A percentile compares a stretch with the other conserved stretches of the same genome.
Evolutionary conservation across 148 eudicot species (phyloP).

Genomic region (Arbutus unedo): DNA sequence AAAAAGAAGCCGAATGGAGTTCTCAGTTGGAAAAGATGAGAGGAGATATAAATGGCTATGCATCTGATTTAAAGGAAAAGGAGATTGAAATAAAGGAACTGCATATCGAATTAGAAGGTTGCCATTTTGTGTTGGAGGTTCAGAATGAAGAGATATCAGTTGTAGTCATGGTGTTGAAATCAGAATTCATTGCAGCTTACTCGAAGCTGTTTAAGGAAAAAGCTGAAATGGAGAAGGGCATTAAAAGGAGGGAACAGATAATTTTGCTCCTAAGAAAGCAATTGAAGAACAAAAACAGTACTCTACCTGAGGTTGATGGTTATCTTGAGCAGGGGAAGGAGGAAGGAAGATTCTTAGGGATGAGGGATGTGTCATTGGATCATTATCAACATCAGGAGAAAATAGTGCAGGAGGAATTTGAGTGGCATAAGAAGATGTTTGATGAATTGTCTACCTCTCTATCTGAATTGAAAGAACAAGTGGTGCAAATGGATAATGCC

Average conservation of each 20-base stretch:
- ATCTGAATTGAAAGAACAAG: slow-evolving; percentile 41
- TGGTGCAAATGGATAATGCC: slow-evolving; percentile 48
- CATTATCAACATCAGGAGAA: slow-evolving; percentile 31
- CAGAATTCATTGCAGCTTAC: slow-evolving; percentile 47
- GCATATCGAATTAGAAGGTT: slow-evolving; percentile 46
- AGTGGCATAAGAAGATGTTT: slow-evolving; percentile 36
- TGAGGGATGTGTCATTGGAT: slow-evolving; percentile 36
- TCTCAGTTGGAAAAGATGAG: slow-evolving; percentile 42
- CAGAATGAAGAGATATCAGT: slow-evolving; percentile 52
- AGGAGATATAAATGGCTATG: slow-evolving; percentile 34
- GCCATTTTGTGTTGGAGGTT: slow-evolving; percentile 46
- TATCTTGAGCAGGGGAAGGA: slow-evolving; percentile 28
- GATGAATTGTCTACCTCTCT: slow-evolving; percentile 45
- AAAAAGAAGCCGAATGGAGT: slow-evolving; percentile 68
- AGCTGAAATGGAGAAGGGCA: slow-evolving; percentile 28
- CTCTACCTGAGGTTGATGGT: slow-evolving; percentile 23
- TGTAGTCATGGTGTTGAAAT: slow-evolving; percentile 46
- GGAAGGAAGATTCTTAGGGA: slow-evolving; percentile 32
- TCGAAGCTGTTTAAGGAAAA: slow-evolving; percentile 33
- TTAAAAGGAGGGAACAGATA: slow-evolving; percentile 22
- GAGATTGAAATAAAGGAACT: slow-evolving; percentile 41
- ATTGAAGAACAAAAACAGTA: slow-evolving; percentile 26
- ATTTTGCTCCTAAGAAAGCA: slow-evolving; percentile 21
- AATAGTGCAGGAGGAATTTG: slow-evolving; percentile 34
- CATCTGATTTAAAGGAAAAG: slow-evolving; percentile 37